Conservation (phyloP, 805 yeast species). For the Lipomyces kockii region DNA sequence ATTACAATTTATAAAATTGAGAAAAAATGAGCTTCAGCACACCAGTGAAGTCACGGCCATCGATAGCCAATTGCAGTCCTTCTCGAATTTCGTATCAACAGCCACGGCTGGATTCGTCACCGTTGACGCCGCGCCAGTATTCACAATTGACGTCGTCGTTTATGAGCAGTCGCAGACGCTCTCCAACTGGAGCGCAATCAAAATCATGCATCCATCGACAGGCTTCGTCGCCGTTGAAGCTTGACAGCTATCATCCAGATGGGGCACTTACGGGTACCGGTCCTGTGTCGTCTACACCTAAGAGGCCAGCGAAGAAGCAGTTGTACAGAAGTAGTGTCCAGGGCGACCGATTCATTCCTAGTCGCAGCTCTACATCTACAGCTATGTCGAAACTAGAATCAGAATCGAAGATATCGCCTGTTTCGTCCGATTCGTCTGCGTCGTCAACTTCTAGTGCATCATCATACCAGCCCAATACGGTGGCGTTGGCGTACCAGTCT, state of each 20-base stretch:
- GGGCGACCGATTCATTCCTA: slow-evolving; percentile 66
- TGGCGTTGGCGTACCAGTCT: slow-evolving; percentile 32
- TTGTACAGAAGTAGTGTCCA: slow-evolving; percentile 38
- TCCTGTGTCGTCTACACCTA: slow-evolving; percentile 44
- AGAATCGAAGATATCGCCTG: not conserved
- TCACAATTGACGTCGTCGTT: slow-evolving; percentile 23
- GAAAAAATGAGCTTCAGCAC: slow-evolving; percentile 35
- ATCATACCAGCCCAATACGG: slow-evolving; percentile 10
- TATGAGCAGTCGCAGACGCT: slow-evolving; percentile 13
- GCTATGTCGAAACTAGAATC: slow-evolving; percentile 51
- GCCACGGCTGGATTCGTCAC: slow-evolving; percentile 37
- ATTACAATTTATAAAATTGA: not conserved
- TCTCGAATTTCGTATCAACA: slow-evolving; percentile 28
- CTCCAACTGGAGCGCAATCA: slow-evolving; percentile 15
- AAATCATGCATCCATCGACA: slow-evolving; percentile 35
- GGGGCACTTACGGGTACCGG: slow-evolving; percentile 46
- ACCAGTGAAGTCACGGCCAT: slow-evolving; percentile 36
- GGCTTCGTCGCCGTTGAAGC: slow-evolving; percentile 51
- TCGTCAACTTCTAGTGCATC: slow-evolving; percentile 42
- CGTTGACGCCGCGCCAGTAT: slow-evolving; percentile 28
- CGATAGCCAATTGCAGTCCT: slow-evolving; percentile 35
- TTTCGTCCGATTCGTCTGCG: slow-evolving; percentile 43
- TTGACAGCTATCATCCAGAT: slow-evolving; percentile 52
- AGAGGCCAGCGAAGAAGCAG: slow-evolving; percentile 37
- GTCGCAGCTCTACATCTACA: slow-evolving; percentile 56